These are phyloP conservation scores for Ganoderma resinaceum DNA, from an alignment of 1,284 basidiomycete genomes.

Conservation along the genomic window DNA sequence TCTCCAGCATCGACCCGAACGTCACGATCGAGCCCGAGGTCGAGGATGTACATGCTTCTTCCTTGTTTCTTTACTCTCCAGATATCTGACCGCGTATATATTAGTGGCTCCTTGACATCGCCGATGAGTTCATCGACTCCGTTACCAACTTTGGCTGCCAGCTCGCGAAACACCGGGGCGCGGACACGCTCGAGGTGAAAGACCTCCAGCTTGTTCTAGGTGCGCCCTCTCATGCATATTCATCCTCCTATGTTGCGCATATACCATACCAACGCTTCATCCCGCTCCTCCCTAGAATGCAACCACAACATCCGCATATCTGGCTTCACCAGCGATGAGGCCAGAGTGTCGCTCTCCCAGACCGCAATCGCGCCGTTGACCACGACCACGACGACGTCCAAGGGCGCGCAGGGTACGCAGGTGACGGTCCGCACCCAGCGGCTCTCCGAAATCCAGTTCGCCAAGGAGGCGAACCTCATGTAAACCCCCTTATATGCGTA, in stretches of 20 bases:
- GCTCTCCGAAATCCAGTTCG: conserved; percentile 76
- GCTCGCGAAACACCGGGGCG: conserved; percentile 91
- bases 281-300: conserved; percentile 59
- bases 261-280: background rate
- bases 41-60: conserved; percentile 77
- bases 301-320: conserved; percentile 92
- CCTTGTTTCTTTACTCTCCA: background rate
- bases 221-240: conserved; percentile 44
- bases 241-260: background rate
- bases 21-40: conserved; percentile 90
- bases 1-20: conserved; percentile 89
- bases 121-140: conserved; percentile 97
- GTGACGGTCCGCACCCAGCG: conserved; percentile 75
- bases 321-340: conserved; percentile 89
- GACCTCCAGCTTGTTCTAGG: conserved; percentile 95
- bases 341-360: conserved; percentile 75
- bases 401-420: conserved; percentile 61
- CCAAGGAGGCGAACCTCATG: conserved; percentile 79
- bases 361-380: conserved; percentile 59
- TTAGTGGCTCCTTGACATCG: conserved; percentile 90
- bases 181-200: conserved; percentile 89
- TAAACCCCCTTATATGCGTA: conserved; percentile 41
- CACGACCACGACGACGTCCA: conserved; percentile 44
- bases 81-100: conserved; percentile 12
- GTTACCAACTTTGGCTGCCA: conserved; percentile 93